Evolutionary conservation across 2,329 filamentous ascomycete species (phyloP).

Genomic region (Claviceps purpurea): DNA sequence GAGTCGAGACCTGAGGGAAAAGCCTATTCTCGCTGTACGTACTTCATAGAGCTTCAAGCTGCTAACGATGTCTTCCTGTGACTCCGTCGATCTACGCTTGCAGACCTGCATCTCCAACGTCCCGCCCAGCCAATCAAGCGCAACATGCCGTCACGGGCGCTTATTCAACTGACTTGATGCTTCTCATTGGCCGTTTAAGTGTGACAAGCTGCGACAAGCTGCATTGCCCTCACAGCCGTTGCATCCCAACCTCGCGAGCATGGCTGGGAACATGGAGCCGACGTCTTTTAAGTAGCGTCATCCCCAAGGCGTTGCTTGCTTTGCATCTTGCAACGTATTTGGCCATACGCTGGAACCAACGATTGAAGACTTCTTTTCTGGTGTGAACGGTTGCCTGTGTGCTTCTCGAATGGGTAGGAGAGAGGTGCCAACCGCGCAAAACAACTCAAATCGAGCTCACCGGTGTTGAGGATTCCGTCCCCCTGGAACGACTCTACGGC

Average conservation of each 20-base stretch:
- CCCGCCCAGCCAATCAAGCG: slow-evolving; percentile 15
- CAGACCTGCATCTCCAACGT: slow-evolving; percentile 7
- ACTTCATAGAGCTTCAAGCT: no score
- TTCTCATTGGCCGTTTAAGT: slow-evolving; percentile 15
- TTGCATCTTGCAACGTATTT: not conserved
- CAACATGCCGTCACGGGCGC: slow-evolving; percentile 16
- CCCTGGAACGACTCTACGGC: not conserved
- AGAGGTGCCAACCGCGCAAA: not conserved
- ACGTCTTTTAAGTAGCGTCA: slow-evolving; percentile 3
- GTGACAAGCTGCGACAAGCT: slow-evolving; percentile 5
- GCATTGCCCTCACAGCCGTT: slow-evolving; percentile 1
- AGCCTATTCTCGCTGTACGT: no score
- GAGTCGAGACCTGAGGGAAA: no score
- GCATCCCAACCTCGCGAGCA: not conserved
- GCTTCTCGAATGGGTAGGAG: not conserved
- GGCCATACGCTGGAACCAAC: not conserved
- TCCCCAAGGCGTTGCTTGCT: slow-evolving; percentile 9
- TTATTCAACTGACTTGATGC: slow-evolving; percentile 13
- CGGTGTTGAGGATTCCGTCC: not conserved
- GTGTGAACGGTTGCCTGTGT: not conserved
- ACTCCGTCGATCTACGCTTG: not conserved
- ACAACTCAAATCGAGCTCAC: not conserved
- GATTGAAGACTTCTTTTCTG: not conserved
- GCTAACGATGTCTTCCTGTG: not conserved
- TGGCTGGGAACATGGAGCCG: not conserved